Evolutionary conservation across 169 alveolate species (phyloP).

Genomic region (Plasmodium chabaudi): DNA sequence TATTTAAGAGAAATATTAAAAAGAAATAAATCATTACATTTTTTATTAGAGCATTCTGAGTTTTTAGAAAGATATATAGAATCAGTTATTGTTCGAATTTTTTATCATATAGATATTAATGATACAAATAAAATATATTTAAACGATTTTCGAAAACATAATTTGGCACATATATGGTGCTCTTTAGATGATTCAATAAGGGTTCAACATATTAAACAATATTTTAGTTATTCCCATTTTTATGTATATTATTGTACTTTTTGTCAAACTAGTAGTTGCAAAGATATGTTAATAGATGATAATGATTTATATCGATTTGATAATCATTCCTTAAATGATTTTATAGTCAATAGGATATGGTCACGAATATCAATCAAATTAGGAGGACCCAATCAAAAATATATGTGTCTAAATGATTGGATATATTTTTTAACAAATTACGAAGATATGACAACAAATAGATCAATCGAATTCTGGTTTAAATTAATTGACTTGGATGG

Average conservation of each 20-base stretch:
- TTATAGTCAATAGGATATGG: constrained; percentile 75
- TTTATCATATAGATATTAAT: constrained; percentile 62
- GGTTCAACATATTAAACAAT: constrained; percentile 49
- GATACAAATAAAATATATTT: constrained; percentile 70
- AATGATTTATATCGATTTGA: constrained; percentile 71
- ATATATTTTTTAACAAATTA: constrained; percentile 72
- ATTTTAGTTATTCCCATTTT: constrained; percentile 74
- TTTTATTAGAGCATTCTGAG: constrained; percentile 55
- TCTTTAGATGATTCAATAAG: constrained; percentile 56
- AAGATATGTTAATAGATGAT: constrained; percentile 76
- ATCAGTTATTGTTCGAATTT: constrained; percentile 66
- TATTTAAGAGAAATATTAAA: constrained; percentile 57
- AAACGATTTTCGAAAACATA: constrained; percentile 42
- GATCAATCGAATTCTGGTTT: constrained; percentile 74
- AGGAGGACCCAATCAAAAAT: constrained; percentile 74
- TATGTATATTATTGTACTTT: constrained; percentile 74
- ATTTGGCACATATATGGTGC: constrained; percentile 75
- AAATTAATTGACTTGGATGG: constrained; percentile 73
- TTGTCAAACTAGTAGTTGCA: constrained; percentile 75
- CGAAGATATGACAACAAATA: constrained; percentile 70
- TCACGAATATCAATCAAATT: constrained; percentile 55
- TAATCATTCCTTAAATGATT: constrained; percentile 71
- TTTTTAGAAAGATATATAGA: constrained; percentile 75
- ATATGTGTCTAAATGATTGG: constrained; percentile 75
- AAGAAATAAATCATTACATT: constrained; percentile 55